A percentile compares a stretch with the other conserved stretches of the same genome.
Evolutionary conservation across 768 basidiomycete genomes (phyloP).

Genomic region (Polyporus arcularius): DNA sequence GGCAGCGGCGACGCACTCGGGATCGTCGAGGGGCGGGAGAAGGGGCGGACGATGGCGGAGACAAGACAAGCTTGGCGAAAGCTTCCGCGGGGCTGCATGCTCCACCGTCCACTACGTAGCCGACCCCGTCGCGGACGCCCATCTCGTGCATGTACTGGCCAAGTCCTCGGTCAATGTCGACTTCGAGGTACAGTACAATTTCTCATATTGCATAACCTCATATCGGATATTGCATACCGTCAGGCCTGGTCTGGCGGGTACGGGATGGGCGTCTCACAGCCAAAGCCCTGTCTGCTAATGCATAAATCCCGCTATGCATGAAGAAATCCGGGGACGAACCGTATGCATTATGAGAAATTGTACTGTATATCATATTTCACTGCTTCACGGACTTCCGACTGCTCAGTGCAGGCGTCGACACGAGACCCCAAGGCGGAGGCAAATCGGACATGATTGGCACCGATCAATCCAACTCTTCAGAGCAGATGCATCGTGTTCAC

Average conservation of each 20-base stretch:
- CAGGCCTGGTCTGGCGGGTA: too few relatives aligned
- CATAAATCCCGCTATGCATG: too few relatives aligned
- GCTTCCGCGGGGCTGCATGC: not conserved
- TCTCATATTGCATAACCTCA: too few relatives aligned
- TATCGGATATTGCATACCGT: too few relatives aligned
- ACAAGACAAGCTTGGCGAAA: not conserved
- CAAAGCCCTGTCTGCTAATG: too few relatives aligned
- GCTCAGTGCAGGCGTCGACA: too few relatives aligned
- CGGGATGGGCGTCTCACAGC: too few relatives aligned
- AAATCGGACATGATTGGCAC: not conserved
- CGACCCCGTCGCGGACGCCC: not conserved
- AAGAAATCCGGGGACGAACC: too few relatives aligned
- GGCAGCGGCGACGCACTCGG: not conserved
- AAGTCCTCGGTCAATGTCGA: not conserved
- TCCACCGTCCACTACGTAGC: not conserved
- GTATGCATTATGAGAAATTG: too few relatives aligned
- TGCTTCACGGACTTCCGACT: too few relatives aligned
- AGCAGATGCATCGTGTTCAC: not conserved
- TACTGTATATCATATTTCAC: too few relatives aligned
- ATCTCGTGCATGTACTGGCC: not conserved
- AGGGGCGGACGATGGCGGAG: not conserved
- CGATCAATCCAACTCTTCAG: not conserved
- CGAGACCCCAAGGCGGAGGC: not conserved
- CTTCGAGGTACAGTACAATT: not conserved
- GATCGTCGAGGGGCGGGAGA: not conserved